Evolutionary conservation across 768 basidiomycete genomes (phyloP), one percentile per base, ranked within the genome.

Genomic region (Calocybe indica): DNA sequence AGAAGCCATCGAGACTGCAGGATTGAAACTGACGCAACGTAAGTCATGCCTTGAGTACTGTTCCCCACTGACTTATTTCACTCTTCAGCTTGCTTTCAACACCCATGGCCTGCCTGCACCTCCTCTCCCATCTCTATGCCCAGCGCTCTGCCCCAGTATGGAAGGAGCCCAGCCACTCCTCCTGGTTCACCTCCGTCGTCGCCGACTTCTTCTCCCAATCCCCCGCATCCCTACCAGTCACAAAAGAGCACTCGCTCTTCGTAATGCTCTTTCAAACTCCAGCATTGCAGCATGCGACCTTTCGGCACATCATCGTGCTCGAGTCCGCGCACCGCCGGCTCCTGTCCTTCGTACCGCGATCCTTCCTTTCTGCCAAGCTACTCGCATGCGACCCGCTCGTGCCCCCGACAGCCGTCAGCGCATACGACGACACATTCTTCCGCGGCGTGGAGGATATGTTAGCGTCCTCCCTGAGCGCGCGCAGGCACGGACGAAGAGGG

Each of bases 351-450:
- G 72, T 94, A 44, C 88, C 90, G 0, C 67, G 71, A 9, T 56
- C 67, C 5, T 70, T 88, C 4, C 63, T 78, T 9, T 66, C 72
- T 29, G 68, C 65, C 9, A 76, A 80, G 47, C 73, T 79, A 5
- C 69, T 89, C 51, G 80, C 85, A 7, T 96, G 85, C 55, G 95
- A 97, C 58, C 93, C 94, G 0, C 69, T 95, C 2, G 92, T 94
- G 0, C 93, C 94, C 0, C 67, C 65, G 5, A 74, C 75, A 1
- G 65, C 75, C 2, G 57, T 80, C 2, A 85, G 74, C 32, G 60
- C 56, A 36, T 96, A 96, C 64, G 75, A 92, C 52, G 67, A 74
- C 3, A 62, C 62, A n/a, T 96, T 93, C 66, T 94, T 97, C 68
- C 67, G 63, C 11, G 79, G 80, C 1, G 68, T 74, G 3, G 82